phyloP scores from a whole-genome alignment of 2,329 filamentous ascomycete genomes.

The Fusarium sp. region DNA sequence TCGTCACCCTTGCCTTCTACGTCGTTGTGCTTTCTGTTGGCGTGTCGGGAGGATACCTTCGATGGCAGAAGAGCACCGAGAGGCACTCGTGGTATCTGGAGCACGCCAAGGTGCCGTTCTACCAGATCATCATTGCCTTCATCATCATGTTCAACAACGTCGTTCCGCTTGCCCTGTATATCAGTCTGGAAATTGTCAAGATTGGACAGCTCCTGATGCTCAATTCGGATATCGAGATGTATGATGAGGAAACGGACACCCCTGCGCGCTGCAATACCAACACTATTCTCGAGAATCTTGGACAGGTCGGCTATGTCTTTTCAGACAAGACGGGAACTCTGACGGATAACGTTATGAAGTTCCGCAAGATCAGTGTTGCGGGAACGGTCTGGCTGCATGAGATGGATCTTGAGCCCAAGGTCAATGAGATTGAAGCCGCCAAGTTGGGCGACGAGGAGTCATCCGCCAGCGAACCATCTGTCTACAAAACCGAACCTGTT shows the following conservation, averaged over 20 bases:
- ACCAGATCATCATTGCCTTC: slow-evolving; percentile 87
- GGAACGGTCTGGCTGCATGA: slow-evolving; percentile 92
- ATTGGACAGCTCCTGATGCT: slow-evolving; percentile 81
- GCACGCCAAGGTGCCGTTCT: slow-evolving; percentile 76
- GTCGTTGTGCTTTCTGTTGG: slow-evolving; percentile 83
- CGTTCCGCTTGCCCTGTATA: slow-evolving; percentile 90
- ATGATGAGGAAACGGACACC: slow-evolving; percentile 84
- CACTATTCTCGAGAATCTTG: slow-evolving; percentile 93
- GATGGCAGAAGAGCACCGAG: slow-evolving; percentile 78
- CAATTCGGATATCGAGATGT: slow-evolving; percentile 88
- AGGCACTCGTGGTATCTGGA: slow-evolving; percentile 79
- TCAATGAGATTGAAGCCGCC: slow-evolving; percentile 30
- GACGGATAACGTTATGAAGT: slow-evolving; percentile 96
- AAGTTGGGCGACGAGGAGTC: slow-evolving; percentile 34
- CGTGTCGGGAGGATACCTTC: slow-evolving; percentile 82
- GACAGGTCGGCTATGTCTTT: slow-evolving; percentile 90
- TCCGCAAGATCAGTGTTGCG: slow-evolving; percentile 89
- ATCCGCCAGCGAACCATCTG: slow-evolving; percentile 39
- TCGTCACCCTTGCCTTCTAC: slow-evolving; percentile 82
- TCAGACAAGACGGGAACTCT: slow-evolving; percentile 95
- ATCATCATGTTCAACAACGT: slow-evolving; percentile 98
- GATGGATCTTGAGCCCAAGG: slow-evolving; percentile 67
- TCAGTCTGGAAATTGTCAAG: slow-evolving; percentile 90
- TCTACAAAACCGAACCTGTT: slow-evolving; percentile 43
- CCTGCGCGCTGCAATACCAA: slow-evolving; percentile 92